Percentiles rank a stretch among this genome's conserved stretches.
These are phyloP conservation scores for Macrolepiota dolichaula DNA, from an alignment of 768 basidiomycete species.

Conservation along the genomic window DNA sequence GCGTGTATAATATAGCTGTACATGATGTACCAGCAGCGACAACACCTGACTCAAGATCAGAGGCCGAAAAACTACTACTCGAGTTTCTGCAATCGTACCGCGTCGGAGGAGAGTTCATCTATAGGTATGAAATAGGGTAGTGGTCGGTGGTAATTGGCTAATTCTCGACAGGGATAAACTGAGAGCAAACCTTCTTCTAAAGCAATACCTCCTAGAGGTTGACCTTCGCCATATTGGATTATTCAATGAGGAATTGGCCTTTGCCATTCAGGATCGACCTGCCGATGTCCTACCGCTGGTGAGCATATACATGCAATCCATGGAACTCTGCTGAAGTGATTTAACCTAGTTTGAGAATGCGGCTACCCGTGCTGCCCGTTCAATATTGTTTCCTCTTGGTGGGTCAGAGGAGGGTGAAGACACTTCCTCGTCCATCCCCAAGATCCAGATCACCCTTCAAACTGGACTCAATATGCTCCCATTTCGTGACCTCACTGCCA, in stretches of 20 bases:
- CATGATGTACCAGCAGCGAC: conserved; percentile 57
- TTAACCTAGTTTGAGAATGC: conserved; percentile 82
- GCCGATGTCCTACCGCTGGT: conserved; percentile 88
- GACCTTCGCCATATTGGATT: conserved; percentile 75
- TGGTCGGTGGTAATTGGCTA: conserved; percentile 1
- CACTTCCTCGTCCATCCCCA: conserved; percentile 44
- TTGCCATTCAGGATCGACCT: conserved; percentile 85
- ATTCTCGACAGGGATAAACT: conserved; percentile 68
- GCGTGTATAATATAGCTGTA: conserved; percentile 77
- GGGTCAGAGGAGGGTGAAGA: conserved; percentile 39
- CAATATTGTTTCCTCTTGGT: conserved; percentile 81
- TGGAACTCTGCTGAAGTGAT: not conserved
- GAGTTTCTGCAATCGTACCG: conserved; percentile 90
- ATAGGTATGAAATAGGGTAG: conserved; percentile 54
- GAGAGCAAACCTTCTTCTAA: conserved; percentile 83
- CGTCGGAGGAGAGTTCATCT: conserved; percentile 87
- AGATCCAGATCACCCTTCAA: conserved; percentile 82
- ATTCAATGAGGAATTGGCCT: conserved; percentile 93
- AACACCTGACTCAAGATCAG: conserved; percentile 70
- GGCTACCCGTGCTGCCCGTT: conserved; percentile 77
- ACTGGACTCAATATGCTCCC: conserved; percentile 92
- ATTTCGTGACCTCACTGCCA: conserved; percentile 90
- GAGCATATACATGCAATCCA: conserved; percentile 20
- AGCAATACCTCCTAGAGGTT: conserved; percentile 84
- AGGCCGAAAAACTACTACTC: conserved; percentile 73